Base-by-base conservation (phyloP, 1,139 yeast genomes). In the Yamadazyma spencermartinsiae region DNA sequence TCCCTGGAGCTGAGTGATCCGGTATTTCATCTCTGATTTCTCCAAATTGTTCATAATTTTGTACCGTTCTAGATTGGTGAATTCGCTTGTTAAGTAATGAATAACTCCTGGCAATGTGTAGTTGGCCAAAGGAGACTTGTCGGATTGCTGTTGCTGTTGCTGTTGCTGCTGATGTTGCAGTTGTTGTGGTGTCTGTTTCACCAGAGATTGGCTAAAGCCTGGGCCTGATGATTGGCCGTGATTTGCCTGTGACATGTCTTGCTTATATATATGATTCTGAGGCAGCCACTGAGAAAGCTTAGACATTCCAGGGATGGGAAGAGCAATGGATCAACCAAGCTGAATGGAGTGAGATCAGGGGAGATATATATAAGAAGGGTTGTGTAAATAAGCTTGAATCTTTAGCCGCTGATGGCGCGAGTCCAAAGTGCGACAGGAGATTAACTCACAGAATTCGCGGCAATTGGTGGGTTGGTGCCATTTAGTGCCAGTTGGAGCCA, bases 61-160 rank as follows among this genome's bases (percentile, higher is more conserved):
- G 56, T 70, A 78, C 40, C 80, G 60, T 51, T 79, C 85, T 44
- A 78, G 65, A 42, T 74, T 72, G 20, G 84, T 77, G 58, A 79
- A 79, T 48, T 79, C 84, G 8, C 76, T 68, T 24, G 82, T 80
- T 38, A 79, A 60, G 51, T 79, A 79, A 51, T 76, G 79, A 60
- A 79, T 79, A n/a, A 79, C 79, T 2, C 85, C 85, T 0, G 85
- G 85, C 18, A 79, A 63, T 2, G 82, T 78, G 46, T 79, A 79
- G 36, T 71, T 70, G 4, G 66, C 60, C 21, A 53, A 38, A 4
- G 54, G 50, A n/a, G 51, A 45, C 18, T 30, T 18, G 12, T 30
- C 25, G 7, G 18, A 36, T 39, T n/a, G 41, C 38, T 8, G 42
- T 27, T 35, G 54, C 20, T 37, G 45, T 12, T 39, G 52, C 28